Base-by-base conservation (phyloP, 257 asterid genomes). In the Jasminum sambac region DNA sequence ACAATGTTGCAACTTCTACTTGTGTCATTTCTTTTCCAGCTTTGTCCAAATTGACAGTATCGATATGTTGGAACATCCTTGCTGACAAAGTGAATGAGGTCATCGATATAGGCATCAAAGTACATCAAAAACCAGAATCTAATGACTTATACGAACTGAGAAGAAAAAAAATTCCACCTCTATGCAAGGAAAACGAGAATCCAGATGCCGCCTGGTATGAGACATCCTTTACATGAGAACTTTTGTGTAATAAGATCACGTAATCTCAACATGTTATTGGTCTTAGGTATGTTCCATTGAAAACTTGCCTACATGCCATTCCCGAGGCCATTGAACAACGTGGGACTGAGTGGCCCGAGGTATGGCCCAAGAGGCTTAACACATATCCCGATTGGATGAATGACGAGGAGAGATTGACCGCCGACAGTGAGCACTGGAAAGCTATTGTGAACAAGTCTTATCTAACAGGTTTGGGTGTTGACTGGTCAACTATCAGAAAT, bases 331-430 rank as follows among this genome's bases (percentile, higher is more conserved):
- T 94, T 17, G 99, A 94, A 83, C 82, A 94, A 77, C 96, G 85
- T 34, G 99, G 99, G 58, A 89, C 90, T 3, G 99, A 94, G 77
- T 94, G 99, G 99, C 99, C 99, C 11, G 87, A 86, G 58, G 99
- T 84, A 71, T 94, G 98, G 98, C 96, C 98, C 1, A 85, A 85
- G 80, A 85, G 99, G 84, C 96, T 94, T 50, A 84, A 87, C 71
- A 76, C 87, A 7, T 91, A 84, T 76, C 96, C 99, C 0, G 98
- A 94, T 58, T 91, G 99, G 99, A 82, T 84, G 78, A 87, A 78
- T 79, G 84, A 82, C 65, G 71, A 76, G 78, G 99, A 88, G 74
- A 89, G 84, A 77, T 38, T 94, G 83, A 69, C 82, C 43, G 87
- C 96, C 0, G 98, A 91, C 37, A 83, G 74, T 72, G 82, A 81